Percentiles rank a stretch among this genome's conserved stretches.
Evolutionary conservation across 441 rosid genomes (phyloP).

Genomic region (Mallotus repandus): DNA sequence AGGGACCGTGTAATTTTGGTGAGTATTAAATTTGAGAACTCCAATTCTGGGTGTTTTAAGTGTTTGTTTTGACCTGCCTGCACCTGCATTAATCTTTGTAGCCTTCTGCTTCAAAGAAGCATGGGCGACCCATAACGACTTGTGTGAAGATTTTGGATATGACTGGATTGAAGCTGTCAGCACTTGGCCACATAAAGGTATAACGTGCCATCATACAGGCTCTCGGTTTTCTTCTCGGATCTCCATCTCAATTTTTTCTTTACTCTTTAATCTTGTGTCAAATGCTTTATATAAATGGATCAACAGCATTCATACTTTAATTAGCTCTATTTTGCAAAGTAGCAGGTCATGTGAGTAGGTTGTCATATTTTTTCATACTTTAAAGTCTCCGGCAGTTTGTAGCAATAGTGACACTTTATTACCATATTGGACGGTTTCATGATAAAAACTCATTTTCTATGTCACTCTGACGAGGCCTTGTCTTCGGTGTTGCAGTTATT

Average conservation of each 20-base stretch:
- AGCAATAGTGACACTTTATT: neutral
- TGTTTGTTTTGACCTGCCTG: slow-evolving; percentile 20
- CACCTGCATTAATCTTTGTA: slow-evolving; percentile 30
- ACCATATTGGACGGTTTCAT: neutral
- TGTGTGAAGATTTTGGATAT: slow-evolving; percentile 86
- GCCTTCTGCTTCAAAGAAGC: slow-evolving; percentile 77
- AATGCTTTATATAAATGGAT: neutral
- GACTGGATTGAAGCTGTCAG: slow-evolving; percentile 90
- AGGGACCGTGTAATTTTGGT: slow-evolving; percentile 86
- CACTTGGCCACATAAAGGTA: slow-evolving; percentile 85
- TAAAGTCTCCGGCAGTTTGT: neutral
- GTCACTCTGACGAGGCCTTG: slow-evolving; percentile 4
- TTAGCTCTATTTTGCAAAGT: neutral
- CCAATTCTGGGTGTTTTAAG: slow-evolving; percentile 1
- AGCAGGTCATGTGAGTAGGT: neutral
- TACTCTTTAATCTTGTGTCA: neutral
- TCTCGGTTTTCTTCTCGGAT: neutral
- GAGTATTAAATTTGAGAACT: slow-evolving; percentile 31
- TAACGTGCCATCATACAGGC: slow-evolving; percentile 2
- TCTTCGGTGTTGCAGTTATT: slow-evolving; percentile 55
- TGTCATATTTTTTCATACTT: neutral
- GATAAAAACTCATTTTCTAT: neutral
- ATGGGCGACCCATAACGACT: slow-evolving; percentile 76
- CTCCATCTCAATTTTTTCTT: neutral
- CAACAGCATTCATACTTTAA: neutral